Evolutionary conservation across 306 rosid species (phyloP), one percentile per base, ranked within the genome.

Genomic region (Pachyrhizus erosus): DNA sequence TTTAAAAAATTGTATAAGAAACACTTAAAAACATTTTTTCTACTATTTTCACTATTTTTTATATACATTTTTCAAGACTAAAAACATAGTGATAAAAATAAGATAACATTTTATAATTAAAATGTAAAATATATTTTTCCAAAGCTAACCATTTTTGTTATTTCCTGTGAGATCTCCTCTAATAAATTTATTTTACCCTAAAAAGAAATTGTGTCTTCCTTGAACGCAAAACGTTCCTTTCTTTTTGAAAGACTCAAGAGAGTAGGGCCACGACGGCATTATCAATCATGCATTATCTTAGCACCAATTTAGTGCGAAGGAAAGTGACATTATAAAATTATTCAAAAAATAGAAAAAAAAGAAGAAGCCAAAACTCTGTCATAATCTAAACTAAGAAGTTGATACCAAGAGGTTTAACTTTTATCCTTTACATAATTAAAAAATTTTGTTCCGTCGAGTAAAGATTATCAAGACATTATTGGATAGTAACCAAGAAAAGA

Each of bases 201-300:
- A 40, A 58, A 23, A 57, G 2, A 42, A 42, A 5, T 1, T 23
- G 13, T n/a, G n/a, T n/a, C n/a, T n/a, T n/a, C n/a, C 13, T 43
- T 12, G n/a, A 43, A 7, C 3, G 23, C 24, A 45, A 43, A 3
- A 15, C 23, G 14, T 24, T 69, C 7, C 18, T 71, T 20, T 48
- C 42, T 54, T 77, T 12, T 20, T 3, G 14, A 17, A 61, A 9
- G 14, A 5, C n/a, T n/a, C n/a, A n/a, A n/a, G 18, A 58, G 15
- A 5, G 48, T 18, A 43, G 73, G 80, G 40, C 54, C 79, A 73
- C 80, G 45, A 21, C 26, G 60, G 23, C 80, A 51, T 70, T 69
- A 64, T 42, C 72, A 23, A 27, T 21, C 55, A 51, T 37, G 55
- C 55, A 9, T 29, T 18, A 71, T 40, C 23, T 6, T 10, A 39